Base-by-base conservation (phyloP, 163 green algal genomes). In the Trebouxiophyceae sp. region DNA sequence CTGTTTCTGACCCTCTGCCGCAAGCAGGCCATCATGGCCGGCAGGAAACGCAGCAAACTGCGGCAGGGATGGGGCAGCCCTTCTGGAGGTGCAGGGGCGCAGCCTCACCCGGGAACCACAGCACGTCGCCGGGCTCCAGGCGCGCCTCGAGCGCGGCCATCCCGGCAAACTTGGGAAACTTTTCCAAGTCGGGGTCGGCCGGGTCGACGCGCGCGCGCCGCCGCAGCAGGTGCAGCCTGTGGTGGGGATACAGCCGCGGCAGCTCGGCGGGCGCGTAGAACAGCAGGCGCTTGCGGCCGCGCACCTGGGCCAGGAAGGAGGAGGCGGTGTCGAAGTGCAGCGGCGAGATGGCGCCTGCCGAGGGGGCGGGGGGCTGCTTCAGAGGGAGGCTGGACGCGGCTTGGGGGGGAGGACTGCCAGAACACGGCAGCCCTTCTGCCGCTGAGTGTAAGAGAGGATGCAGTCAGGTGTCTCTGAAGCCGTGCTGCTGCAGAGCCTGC, bases 31-130 rank as follows among this genome's bases (percentile, higher is more conserved):
- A n/a, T n/a, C n/a, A n/a, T n/a, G n/a, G n/a, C n/a, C n/a, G n/a
- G n/a, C n/a, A n/a, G n/a, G n/a, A n/a, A n/a, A n/a, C n/a, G n/a
- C n/a, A n/a, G n/a, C n/a, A n/a, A n/a, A n/a, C n/a, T n/a, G n/a
- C n/a, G n/a, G n/a, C n/a, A n/a, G n/a, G n/a, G n/a, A n/a, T n/a
- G n/a, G n/a, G n/a, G n/a, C n/a, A n/a, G n/a, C n/a, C n/a, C n/a
- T n/a, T n/a, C n/a, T n/a, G n/a, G n/a, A n/a, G n/a, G n/a, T n/a
- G n/a, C n/a, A n/a, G n/a, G n/a, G n/a, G n/a, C n/a, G n/a, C n/a
- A n/a, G n/a, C n/a, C n/a, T 83, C 81, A 32, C 86, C 80, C 2
- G 88, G 88, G 20, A 95, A 85, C 65, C 86, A 89, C 29, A 95
- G 62, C 1, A 78, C 82, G 57, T 95, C 87, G 0, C 88, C 88